Evolutionary conservation across 331 rosid genomes (phyloP).

Genomic region (Quercus phellos): DNA sequence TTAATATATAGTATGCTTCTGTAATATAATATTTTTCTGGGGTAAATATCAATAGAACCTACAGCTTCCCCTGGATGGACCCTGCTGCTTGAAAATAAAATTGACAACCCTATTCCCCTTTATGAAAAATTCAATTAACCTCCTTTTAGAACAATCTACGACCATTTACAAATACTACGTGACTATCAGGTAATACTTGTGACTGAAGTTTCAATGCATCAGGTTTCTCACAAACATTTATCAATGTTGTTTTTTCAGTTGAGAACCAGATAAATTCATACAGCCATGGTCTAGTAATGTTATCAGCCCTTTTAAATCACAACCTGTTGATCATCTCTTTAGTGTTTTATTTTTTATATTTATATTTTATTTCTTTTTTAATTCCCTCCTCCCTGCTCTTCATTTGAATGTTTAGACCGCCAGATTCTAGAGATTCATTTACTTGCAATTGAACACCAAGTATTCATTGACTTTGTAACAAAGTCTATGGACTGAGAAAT

Average conservation of each 20-base stretch:
- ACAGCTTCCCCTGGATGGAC: too few species aligned
- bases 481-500: constrained; percentile 26
- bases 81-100: too few species aligned
- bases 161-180: neutral
- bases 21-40: too few species aligned
- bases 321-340: too few species aligned
- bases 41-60: too few species aligned
- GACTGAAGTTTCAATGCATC: neutral
- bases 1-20: too few species aligned
- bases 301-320: too few species aligned
- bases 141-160: too few species aligned
- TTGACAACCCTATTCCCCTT: too few species aligned
- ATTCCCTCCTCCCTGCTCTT: neutral
- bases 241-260: neutral
- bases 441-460: constrained; percentile 14
- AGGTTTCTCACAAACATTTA: neutral
- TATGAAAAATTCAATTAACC: too few species aligned
- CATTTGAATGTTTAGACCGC: neutral
- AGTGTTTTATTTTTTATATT: too few species aligned
- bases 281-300: constrained; percentile 4
- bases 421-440: constrained; percentile 3
- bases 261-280: neutral
- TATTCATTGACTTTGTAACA: constrained; percentile 13
- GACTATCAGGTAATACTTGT: neutral
- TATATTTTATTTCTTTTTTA: too few species aligned